Evolutionary conservation across 2,329 filamentous ascomycete genomes (phyloP).

Genomic region (Neonectria faginata): DNA sequence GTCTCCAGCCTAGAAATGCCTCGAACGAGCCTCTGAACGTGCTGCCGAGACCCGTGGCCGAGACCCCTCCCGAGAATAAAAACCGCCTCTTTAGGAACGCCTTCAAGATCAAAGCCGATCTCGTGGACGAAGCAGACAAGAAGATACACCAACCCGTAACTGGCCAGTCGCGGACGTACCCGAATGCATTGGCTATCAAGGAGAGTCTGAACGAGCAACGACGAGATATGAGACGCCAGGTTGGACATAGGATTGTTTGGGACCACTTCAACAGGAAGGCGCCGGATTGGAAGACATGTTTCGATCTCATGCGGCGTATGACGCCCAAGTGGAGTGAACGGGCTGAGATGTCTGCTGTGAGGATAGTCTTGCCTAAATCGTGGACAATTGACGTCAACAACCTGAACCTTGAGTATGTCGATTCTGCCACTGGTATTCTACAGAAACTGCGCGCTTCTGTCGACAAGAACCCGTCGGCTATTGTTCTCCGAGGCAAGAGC

Average conservation of each 20-base stretch:
- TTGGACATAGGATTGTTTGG: constrained; percentile 51
- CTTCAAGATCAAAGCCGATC: constrained; percentile 42
- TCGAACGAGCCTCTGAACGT: constrained; percentile 8
- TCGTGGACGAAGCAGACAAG: constrained; percentile 35
- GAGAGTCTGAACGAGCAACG: constrained; percentile 38
- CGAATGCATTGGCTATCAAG: constrained; percentile 39
- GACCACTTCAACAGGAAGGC: constrained; percentile 44
- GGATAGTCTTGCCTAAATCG: constrained; percentile 51
- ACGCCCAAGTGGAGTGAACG: constrained; percentile 51
- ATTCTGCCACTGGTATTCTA: constrained; percentile 50
- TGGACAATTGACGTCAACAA: constrained; percentile 51
- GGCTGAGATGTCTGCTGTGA: constrained; percentile 51
- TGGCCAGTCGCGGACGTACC: constrained; percentile 45
- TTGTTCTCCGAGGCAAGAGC: constrained; percentile 50
- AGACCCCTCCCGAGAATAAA: constrained; percentile 36
- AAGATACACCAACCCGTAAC: constrained; percentile 46
- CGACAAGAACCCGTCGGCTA: constrained; percentile 49
- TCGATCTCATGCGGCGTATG: constrained; percentile 53
- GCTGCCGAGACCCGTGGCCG: constrained; percentile 24
- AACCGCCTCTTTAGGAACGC: constrained; percentile 47
- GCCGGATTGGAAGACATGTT: constrained; percentile 55
- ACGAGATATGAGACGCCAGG: constrained; percentile 51
- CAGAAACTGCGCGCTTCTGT: constrained; percentile 50
- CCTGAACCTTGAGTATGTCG: constrained; percentile 50
- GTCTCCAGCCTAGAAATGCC: constrained; percentile 13